Evolutionary conservation across 768 basidiomycete species (phyloP), one percentile per base, ranked within the genome.

Genomic region (Leccinum rimulosum): DNA sequence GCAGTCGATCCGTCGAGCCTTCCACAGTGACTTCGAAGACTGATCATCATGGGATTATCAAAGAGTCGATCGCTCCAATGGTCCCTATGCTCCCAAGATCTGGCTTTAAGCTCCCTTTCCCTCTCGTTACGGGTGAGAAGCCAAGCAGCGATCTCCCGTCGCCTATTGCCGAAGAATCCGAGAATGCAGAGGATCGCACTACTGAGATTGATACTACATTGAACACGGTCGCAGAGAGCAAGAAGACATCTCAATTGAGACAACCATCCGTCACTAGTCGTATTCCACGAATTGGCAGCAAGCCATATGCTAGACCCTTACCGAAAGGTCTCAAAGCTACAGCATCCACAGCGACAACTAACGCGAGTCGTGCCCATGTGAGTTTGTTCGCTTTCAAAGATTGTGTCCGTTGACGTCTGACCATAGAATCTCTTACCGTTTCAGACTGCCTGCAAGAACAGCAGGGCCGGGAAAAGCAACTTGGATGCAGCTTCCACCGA

Each of bases 201-300:
- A n/a, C 56, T 40, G 52, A 55, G 59, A 43, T 61, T 1, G 61
- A 71, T 48, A 45, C 65, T 40, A 53, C 65, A 0, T 50, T 58
- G 15, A 59, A 56, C 31, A 70, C 38, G 54, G 65, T 38, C 47
- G 52, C 67, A 19, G 64, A 72, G 36, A 57, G 67, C n/a, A 63
- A 63, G 22, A 60, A 64, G 5, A 82, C 79, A 56, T 82, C 82
- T 17, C 77, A 61, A 49, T 66, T 86, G 54, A 83, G 79, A 65
- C 82, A 85, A 61, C 70, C 76, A 8, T 65, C 71, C 27, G 47
- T 33, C n/a, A 79, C 76, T 1, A 85, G 86, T 70, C 78, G 79
- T 68, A 88, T 88, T 64, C 86, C 86, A 17, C 78, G 86, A 59
- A 83, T 84, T 45, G 79, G 78, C 36, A 70, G 69, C 27, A 87